Conservation (phyloP, 2,329 filamentous ascomycete species). For the Colletotrichum sublineola region DNA sequence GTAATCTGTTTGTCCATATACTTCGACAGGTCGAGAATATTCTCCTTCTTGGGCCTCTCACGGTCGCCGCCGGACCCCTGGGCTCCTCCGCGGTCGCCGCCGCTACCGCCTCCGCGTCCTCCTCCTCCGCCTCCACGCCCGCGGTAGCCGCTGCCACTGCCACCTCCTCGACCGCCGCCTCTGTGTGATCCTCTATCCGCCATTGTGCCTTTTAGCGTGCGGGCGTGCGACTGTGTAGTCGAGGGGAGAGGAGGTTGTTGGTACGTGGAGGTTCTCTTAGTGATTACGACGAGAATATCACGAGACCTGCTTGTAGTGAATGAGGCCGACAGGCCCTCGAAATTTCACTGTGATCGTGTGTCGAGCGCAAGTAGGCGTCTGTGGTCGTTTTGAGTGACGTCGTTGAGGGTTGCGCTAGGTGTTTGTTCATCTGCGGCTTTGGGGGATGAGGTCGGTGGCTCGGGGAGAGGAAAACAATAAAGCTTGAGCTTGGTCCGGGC, state of each 20-base stretch:
- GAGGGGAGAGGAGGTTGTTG: not conserved
- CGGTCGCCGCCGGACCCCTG: constrained; percentile 53
- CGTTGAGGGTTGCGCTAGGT: constrained; percentile 37
- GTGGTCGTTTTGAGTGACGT: constrained; percentile 13
- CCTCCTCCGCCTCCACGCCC: constrained; percentile 61
- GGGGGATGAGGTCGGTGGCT: constrained; percentile 15
- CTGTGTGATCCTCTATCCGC: constrained; percentile 65
- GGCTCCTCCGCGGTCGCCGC: constrained; percentile 55
- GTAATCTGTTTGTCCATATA: constrained; percentile 97
- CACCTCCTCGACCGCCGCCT: constrained; percentile 59
- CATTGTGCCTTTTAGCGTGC: constrained; percentile 51
- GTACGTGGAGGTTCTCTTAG: not conserved
- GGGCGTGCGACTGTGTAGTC: not conserved
- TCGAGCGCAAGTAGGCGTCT: not conserved
- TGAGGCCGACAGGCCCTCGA: not conserved
- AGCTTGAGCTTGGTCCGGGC: constrained; percentile 39
- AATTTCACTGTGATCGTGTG: not conserved
- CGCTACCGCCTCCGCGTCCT: constrained; percentile 54
- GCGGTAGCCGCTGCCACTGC: constrained; percentile 60
- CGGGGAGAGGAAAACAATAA: constrained; percentile 31
- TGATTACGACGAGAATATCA: not conserved
- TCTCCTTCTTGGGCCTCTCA: constrained; percentile 96
- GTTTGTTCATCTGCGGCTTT: constrained; percentile 17
- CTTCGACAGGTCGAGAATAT: constrained; percentile 93
- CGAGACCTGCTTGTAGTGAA: not conserved